Conservation (phyloP, 306 rosid genomes). For the Fagus crenata region DNA sequence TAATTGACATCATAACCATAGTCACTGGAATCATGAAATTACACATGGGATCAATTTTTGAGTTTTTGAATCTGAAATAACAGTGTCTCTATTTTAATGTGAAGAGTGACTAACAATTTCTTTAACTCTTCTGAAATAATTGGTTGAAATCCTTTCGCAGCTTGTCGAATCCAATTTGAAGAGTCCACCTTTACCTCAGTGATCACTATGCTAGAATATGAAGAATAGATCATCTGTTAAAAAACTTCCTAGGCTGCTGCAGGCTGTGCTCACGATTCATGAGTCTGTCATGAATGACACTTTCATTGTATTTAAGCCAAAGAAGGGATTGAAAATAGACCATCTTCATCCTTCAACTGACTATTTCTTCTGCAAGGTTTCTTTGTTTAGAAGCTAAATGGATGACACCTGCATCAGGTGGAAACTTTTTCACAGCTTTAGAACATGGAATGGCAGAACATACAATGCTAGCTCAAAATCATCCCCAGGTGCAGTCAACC, state of each 20-base stretch:
- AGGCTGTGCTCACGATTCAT: constrained; percentile 63
- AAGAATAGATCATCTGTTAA: constrained; percentile 42
- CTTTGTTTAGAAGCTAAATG: constrained; percentile 81
- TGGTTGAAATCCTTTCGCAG: constrained; percentile 41
- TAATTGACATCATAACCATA: constrained; percentile 5
- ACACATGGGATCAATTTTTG: constrained; percentile 1
- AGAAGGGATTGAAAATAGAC: constrained; percentile 62
- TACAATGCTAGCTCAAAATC: constrained; percentile 36
- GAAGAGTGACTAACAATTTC: not conserved
- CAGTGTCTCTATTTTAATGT: not conserved
- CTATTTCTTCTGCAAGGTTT: constrained; percentile 73
- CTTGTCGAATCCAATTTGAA: constrained; percentile 60
- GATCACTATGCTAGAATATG: constrained; percentile 60
- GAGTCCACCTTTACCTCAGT: constrained; percentile 73
- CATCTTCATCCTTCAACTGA: constrained; percentile 70
- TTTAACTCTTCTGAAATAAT: not conserved
- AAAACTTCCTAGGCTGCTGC: constrained; percentile 61
- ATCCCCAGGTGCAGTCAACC: not conserved
- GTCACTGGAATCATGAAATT: not conserved
- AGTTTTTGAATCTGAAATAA: constrained; percentile 23
- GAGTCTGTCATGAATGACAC: constrained; percentile 45
- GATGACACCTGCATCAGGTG: constrained; percentile 53
- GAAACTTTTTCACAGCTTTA: constrained; percentile 26
- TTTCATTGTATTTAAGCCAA: constrained; percentile 73
- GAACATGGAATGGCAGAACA: constrained; percentile 30